A percentile compares a stretch with the other conserved stretches of the same genome.
Conservation (phyloP, 1,284 basidiomycete species). For the Trametes polyzona region DNA sequence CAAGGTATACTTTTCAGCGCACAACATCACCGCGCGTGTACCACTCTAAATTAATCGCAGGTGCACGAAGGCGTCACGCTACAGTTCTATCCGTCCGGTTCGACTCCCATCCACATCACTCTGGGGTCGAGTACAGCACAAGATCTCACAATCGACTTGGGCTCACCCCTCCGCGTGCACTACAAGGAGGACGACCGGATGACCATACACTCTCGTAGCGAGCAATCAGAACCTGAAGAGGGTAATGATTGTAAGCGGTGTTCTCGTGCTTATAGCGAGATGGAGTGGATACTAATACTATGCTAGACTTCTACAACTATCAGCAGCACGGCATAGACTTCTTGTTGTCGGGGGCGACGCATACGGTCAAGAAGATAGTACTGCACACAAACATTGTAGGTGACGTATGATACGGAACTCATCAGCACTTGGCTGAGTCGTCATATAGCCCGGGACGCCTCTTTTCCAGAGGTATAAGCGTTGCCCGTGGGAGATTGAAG, state of each 20-base stretch:
- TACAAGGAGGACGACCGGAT: constrained; percentile 90
- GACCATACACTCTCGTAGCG: constrained; percentile 69
- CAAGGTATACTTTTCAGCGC: constrained; percentile 48
- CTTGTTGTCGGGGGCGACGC: constrained; percentile 70
- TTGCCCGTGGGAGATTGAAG: constrained; percentile 86
- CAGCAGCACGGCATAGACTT: constrained; percentile 89
- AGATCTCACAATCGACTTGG: constrained; percentile 78
- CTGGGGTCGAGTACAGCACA: constrained; percentile 84
- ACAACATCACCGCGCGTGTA: background rate
- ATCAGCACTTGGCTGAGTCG: background rate
- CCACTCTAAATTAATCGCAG: constrained; percentile 34
- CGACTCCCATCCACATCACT: constrained; percentile 60
- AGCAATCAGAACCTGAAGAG: constrained; percentile 43
- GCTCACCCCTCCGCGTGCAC: constrained; percentile 75
- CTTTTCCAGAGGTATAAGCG: constrained; percentile 88
- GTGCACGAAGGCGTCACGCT: constrained; percentile 75
- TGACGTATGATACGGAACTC: background rate
- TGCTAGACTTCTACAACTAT: constrained; percentile 87
- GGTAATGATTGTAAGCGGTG: constrained; percentile 35
- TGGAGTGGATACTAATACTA: no score
- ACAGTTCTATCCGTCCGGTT: constrained; percentile 61
- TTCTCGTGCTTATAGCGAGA: background rate
- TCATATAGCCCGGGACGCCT: constrained; percentile 76
- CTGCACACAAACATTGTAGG: constrained; percentile 85
- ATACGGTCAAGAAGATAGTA: constrained; percentile 82